Conservation (phyloP, 2,329 filamentous ascomycete genomes). For the Phoma sp. region DNA sequence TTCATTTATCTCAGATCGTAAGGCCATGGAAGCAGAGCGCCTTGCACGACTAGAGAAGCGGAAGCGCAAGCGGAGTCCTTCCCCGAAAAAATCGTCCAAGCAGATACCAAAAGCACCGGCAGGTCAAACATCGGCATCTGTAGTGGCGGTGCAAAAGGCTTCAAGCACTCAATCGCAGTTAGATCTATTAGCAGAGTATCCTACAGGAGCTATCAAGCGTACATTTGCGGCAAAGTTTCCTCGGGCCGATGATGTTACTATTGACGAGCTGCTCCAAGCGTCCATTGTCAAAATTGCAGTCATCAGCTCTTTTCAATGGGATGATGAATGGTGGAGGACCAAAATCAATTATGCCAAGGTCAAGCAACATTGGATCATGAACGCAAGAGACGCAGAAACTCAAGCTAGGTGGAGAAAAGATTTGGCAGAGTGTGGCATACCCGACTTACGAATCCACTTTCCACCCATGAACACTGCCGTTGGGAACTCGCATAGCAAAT, state of each 20-base stretch:
- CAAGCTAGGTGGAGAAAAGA: conserved; percentile 35
- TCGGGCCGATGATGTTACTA: conserved; percentile 77
- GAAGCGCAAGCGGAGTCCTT: conserved; percentile 69
- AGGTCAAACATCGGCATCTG: background rate
- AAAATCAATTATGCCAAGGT: conserved; percentile 70
- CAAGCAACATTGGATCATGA: conserved; percentile 65
- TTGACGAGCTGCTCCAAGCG: conserved; percentile 85
- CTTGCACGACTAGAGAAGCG: conserved; percentile 69
- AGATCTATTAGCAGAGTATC: conserved; percentile 52
- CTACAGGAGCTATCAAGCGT: conserved; percentile 75
- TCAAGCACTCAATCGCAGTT: background rate
- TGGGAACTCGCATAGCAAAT: conserved; percentile 89
- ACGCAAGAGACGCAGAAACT: conserved; percentile 59
- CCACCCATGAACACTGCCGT: conserved; percentile 76
- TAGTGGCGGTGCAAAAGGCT: background rate
- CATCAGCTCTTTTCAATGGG: conserved; percentile 86
- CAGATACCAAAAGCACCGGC: conserved; percentile 11
- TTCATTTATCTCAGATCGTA: conserved; percentile 70
- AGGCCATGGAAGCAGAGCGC: conserved; percentile 85
- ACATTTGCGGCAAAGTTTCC: conserved; percentile 75
- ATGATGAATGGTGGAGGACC: conserved; percentile 74
- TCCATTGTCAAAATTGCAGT: conserved; percentile 76
- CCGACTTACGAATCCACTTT: conserved; percentile 74
- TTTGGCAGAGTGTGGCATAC: conserved; percentile 48
- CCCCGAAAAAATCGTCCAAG: conserved; percentile 46